Conservation (phyloP, 768 basidiomycete genomes). For the Lyophyllum decastes region DNA sequence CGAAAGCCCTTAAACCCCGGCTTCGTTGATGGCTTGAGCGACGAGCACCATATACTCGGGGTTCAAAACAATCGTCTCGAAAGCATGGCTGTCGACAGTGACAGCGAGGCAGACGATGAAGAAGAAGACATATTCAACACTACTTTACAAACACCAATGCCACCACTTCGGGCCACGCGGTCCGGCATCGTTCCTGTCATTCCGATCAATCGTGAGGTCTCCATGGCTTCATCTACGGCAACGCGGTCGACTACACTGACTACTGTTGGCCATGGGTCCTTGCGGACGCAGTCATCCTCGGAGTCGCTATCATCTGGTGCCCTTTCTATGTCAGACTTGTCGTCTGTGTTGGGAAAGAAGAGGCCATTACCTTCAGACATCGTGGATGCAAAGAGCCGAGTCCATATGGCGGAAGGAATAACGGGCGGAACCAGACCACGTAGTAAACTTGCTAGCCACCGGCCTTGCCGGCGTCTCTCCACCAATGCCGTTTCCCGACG, state of each 20-base stretch:
- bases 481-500: background rate
- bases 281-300: constrained; percentile 40
- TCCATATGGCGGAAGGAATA: constrained; percentile 12
- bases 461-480: background rate
- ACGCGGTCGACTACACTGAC: constrained; percentile 39
- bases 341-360: constrained; percentile 43
- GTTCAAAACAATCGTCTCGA: constrained; percentile 32
- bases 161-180: constrained; percentile 11
- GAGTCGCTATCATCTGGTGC: constrained; percentile 37
- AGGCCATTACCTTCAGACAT: constrained; percentile 32
- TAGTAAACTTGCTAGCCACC: background rate
- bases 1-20: constrained; percentile 61
- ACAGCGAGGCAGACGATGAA: constrained; percentile 29
- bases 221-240: constrained; percentile 14
- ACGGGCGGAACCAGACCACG: background rate
- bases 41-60: constrained; percentile 42
- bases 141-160: constrained; percentile 65
- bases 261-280: constrained; percentile 37
- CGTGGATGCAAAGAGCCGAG: constrained; percentile 17
- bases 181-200: constrained; percentile 9
- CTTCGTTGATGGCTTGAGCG: constrained; percentile 64
- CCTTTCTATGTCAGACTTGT: constrained; percentile 33
- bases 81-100: constrained; percentile 31
- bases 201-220: constrained; percentile 15
- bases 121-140: constrained; percentile 67